Evolutionary conservation across 208 protist species (phyloP).

Genomic region (Histomonas meleagridis): DNA sequence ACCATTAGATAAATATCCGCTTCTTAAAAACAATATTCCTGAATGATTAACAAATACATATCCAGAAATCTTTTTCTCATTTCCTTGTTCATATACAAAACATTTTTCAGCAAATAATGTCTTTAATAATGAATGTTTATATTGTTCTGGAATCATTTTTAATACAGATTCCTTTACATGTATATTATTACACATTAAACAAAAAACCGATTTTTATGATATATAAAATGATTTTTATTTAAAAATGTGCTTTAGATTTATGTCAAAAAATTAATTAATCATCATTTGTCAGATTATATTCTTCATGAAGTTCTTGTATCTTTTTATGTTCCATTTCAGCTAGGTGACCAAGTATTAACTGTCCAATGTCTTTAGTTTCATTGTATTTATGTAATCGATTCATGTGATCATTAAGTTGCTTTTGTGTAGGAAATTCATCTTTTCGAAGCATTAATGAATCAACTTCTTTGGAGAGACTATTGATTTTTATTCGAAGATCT

Average conservation of each 20-base stretch:
- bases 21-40: too few relatives aligned
- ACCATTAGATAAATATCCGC: too few relatives aligned
- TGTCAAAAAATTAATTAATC: not conserved
- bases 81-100: too few relatives aligned
- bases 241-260: not conserved
- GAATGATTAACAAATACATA: too few relatives aligned
- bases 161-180: too few relatives aligned
- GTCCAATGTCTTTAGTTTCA: not conserved
- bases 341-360: not conserved
- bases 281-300: not conserved
- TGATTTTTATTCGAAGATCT: not conserved
- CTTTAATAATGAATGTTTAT: too few relatives aligned
- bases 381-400: constrained; percentile 4
- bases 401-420: not conserved
- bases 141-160: too few relatives aligned
- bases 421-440: not conserved
- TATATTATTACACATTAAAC: too few relatives aligned
- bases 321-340: not conserved
- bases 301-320: not conserved
- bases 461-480: not conserved
- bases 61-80: too few relatives aligned
- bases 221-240: not conserved
- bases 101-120: too few relatives aligned
- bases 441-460: not conserved
- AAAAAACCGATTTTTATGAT: not conserved